These are phyloP conservation scores for Lentinus polychrous DNA, from an alignment of 1,284 basidiomycete species.

Conservation along the genomic window DNA sequence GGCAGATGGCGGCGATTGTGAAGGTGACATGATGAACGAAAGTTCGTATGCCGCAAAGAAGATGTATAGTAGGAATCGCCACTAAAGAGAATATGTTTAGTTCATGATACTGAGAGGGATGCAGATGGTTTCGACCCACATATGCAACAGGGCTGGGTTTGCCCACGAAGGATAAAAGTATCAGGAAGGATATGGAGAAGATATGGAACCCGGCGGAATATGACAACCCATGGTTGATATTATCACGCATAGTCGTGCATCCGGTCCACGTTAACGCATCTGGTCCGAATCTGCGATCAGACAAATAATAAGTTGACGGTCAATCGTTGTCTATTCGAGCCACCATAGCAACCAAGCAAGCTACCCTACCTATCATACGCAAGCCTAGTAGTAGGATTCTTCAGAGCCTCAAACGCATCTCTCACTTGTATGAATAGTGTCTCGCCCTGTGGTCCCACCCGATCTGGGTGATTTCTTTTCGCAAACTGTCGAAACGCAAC, in stretches of 20 bases:
- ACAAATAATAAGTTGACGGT: conserved; percentile 3
- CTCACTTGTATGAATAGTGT: conserved; percentile 67
- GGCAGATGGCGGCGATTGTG: conserved; percentile 29
- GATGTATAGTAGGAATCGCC: conserved; percentile 67
- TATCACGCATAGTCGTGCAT: conserved; percentile 64
- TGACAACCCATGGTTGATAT: conserved; percentile 61
- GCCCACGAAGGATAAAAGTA: conserved; percentile 57
- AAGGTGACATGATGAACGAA: conserved; percentile 52
- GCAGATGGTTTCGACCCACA: conserved; percentile 37
- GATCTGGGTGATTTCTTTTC: conserved; percentile 73
- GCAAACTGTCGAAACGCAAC: conserved; percentile 71
- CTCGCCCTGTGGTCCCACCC: conserved; percentile 58
- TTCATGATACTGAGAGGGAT: neutral
- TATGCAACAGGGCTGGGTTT: conserved; percentile 55
- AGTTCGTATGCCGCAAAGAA: conserved; percentile 56
- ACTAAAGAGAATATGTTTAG: conserved; percentile 35
- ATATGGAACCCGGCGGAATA: conserved; percentile 70
- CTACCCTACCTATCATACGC: conserved; percentile 74
- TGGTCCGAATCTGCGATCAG: conserved; percentile 59
- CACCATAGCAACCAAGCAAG: neutral
- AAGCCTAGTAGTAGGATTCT: conserved; percentile 73
- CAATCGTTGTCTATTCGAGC: neutral
- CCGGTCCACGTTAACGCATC: conserved; percentile 63
- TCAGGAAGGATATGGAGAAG: conserved; percentile 49
- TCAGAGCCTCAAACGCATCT: conserved; percentile 75